These are phyloP conservation scores for Plantago coronopus DNA, from an alignment of 305 asterid genomes.

Conservation along the genomic window DNA sequence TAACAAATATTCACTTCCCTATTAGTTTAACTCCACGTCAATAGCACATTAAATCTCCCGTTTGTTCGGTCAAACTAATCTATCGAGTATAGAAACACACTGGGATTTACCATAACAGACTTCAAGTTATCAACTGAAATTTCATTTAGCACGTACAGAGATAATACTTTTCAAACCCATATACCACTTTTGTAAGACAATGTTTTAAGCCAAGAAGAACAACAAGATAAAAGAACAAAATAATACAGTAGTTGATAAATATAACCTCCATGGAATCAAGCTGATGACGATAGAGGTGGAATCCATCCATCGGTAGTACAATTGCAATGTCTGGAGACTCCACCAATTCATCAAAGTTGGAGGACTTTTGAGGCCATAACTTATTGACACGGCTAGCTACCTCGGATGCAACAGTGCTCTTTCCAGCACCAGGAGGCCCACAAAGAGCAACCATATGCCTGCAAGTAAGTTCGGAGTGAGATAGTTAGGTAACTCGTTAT, in stretches of 20 bases:
- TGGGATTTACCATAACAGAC: background rate
- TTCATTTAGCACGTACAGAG: background rate
- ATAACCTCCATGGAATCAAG: slow-evolving; percentile 88
- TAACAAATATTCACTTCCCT: slow-evolving; percentile 4
- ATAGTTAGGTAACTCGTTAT: slow-evolving; percentile 13
- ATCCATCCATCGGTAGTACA: slow-evolving; percentile 96
- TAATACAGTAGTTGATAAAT: slow-evolving; percentile 13
- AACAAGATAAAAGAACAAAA: slow-evolving; percentile 9
- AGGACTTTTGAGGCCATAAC: slow-evolving; percentile 66
- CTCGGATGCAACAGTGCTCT: slow-evolving; percentile 78
- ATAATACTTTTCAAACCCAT: slow-evolving; percentile 2
- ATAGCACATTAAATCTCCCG: background rate
- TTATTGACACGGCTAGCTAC: slow-evolving; percentile 70
- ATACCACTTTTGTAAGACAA: background rate
- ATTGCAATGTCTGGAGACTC: slow-evolving; percentile 71
- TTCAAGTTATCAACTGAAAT: background rate
- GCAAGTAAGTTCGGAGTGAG: slow-evolving; percentile 23
- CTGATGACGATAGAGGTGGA: slow-evolving; percentile 89
- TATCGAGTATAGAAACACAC: background rate
- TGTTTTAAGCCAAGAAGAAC: slow-evolving; percentile 1
- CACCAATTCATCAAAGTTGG: slow-evolving; percentile 65
- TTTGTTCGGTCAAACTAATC: background rate
- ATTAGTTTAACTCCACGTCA: slow-evolving; percentile 7
- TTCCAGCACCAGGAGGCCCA: slow-evolving; percentile 98
- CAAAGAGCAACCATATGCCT: slow-evolving; percentile 87